Base-by-base conservation (phyloP, 1,139 yeast genomes). In the Candida sp. region DNA sequence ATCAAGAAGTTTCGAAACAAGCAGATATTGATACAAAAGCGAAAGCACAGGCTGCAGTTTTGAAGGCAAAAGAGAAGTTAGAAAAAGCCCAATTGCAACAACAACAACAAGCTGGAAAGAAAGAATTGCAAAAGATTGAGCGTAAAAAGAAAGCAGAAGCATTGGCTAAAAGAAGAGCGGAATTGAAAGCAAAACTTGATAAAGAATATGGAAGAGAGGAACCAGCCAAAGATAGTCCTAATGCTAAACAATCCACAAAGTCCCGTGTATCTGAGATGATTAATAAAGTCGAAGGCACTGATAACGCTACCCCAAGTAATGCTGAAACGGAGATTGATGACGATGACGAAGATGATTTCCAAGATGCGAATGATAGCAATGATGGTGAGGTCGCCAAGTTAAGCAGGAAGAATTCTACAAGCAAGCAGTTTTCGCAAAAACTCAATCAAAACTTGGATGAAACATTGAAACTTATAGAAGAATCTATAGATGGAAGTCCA, bases 401-500 rank as follows among this genome's bases (percentile, higher is more conserved):
- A 21, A 44, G 49, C 8, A 45, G 65, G 35, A 57, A 57, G 30
- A 58, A 59, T 22, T 60, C 67, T 30, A 60, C 50, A 43, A 57
- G 64, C 22, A 62, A 62, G 40, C 57, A 60, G 41, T 63, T 64
- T 45, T 53, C 58, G 41, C 50, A 55, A 38, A 64, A 67, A 43
- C 55, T 72, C 42, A 60, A 67, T 46, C 60, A 50, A 35, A 73
- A 64, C 35, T 54, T 71, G 42, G 68, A 71, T 44, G 61, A 63
- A 43, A 72, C 77, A 4, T 51, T 72, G 44, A 64, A 66, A 43
- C 70, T 72, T 75, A 57, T 72, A 40, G 61, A 69, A 51, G 75
- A 71, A 47, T 69, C 71, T 45, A 55, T 70, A 19, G 62, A 56
- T 27, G 45, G 47, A 34, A 46, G 22, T 7, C 19, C 35, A 37